phyloP scores from a whole-genome alignment of 345 rosid genomes.

The Brassica incana region DNA sequence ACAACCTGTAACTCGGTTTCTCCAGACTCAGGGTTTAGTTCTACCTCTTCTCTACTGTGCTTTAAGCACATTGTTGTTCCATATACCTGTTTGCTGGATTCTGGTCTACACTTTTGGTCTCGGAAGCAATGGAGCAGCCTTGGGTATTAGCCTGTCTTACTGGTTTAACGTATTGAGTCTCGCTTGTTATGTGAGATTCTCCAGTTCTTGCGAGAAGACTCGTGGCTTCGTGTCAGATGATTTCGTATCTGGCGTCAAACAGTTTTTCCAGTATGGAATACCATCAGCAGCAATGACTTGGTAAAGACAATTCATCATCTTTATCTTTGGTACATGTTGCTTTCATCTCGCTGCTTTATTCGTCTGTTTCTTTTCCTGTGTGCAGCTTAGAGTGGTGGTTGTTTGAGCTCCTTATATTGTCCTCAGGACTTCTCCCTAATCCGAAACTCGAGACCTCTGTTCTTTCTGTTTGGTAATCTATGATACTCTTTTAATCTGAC shows the following conservation, averaged over 20 bases:
- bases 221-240: conserved; percentile 27
- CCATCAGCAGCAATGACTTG: conserved; percentile 60
- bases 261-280: conserved; percentile 44
- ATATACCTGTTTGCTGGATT: conserved; percentile 16
- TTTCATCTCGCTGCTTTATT: neutral
- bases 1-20: conserved; percentile 27
- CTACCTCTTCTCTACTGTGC: conserved; percentile 23
- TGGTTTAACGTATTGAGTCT: conserved; percentile 51
- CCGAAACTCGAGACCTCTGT: conserved; percentile 66
- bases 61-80: conserved; percentile 25
- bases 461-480: conserved; percentile 59
- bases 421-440: conserved; percentile 58
- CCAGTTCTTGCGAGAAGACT: conserved; percentile 45
- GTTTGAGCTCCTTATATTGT: conserved; percentile 51
- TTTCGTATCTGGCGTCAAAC: conserved; percentile 29
- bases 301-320: conserved; percentile 23
- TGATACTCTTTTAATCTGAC: neutral
- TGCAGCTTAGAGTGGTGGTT: conserved; percentile 75
- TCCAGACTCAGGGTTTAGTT: conserved; percentile 33
- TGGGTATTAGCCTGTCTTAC: conserved; percentile 46
- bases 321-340: neutral
- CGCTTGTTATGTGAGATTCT: conserved; percentile 36
- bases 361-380: neutral
- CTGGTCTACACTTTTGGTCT: conserved; percentile 18
- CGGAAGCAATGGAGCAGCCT: conserved; percentile 46